A percentile compares a stretch with the other conserved stretches of the same genome.
Conservation (phyloP, 2,329 filamentous ascomycete species). For the Corinectria fuckeliana region DNA sequence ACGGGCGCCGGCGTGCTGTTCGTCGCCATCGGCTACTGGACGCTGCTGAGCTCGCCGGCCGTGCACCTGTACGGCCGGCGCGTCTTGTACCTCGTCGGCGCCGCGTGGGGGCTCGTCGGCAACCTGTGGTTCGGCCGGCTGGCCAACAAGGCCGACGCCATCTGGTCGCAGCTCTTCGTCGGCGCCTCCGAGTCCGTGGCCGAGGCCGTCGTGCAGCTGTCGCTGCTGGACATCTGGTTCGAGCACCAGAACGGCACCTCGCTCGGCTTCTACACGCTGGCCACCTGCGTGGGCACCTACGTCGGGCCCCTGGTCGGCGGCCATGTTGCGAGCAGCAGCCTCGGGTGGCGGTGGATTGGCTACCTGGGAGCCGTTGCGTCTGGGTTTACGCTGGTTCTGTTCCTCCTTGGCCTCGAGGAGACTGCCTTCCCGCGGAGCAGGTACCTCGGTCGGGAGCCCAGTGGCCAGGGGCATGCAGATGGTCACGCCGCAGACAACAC, state of each 20-base stretch:
- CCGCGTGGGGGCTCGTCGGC: slow-evolving; percentile 55
- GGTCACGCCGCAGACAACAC: too few relatives aligned
- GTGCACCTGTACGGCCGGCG: slow-evolving; percentile 62
- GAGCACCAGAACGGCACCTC: slow-evolving; percentile 62
- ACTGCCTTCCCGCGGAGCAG: slow-evolving; percentile 55
- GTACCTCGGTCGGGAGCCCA: slow-evolving; percentile 39
- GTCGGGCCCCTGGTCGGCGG: slow-evolving; percentile 60
- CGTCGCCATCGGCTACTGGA: slow-evolving; percentile 62
- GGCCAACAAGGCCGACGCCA: slow-evolving; percentile 50
- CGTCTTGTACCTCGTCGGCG: slow-evolving; percentile 60
- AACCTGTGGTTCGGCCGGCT: slow-evolving; percentile 60
- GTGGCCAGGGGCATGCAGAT: slow-evolving; percentile 12
- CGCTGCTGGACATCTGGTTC: slow-evolving; percentile 63
- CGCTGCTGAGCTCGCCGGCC: slow-evolving; percentile 58
- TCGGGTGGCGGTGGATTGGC: slow-evolving; percentile 63
- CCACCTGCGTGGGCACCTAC: slow-evolving; percentile 63
- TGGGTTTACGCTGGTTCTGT: slow-evolving; percentile 52
- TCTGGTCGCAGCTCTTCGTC: slow-evolving; percentile 64
- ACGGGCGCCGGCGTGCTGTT: slow-evolving; percentile 64
- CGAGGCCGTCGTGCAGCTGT: slow-evolving; percentile 63
- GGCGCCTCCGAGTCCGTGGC: slow-evolving; percentile 63
- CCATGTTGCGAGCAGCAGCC: slow-evolving; percentile 52
- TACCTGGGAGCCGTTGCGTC: slow-evolving; percentile 59
- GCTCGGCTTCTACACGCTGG: slow-evolving; percentile 61
- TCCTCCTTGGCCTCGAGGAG: slow-evolving; percentile 60